A percentile compares a stretch with the other conserved stretches of the same genome.
Conservation (phyloP, 257 asterid species). For the Solanum peruvianum region DNA sequence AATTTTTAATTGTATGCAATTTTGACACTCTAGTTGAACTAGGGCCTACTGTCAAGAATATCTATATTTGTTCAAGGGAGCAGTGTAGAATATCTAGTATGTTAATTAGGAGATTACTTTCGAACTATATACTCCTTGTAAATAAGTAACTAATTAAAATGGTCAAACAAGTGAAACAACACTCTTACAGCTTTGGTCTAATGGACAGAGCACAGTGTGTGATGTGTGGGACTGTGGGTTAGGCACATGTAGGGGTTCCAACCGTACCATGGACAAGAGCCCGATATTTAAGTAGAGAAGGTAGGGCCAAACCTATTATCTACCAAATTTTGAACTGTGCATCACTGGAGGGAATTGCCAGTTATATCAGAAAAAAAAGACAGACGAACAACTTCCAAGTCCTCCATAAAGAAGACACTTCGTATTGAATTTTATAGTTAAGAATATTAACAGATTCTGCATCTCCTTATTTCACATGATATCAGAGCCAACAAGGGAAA, state of each 20-base stretch:
- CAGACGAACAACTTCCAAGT: neutral
- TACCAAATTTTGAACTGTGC: neutral
- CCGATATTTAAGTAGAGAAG: neutral
- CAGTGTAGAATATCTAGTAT: neutral
- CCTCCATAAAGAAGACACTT: neutral
- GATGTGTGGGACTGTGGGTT: neutral
- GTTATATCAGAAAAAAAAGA: neutral
- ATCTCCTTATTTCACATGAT: neutral
- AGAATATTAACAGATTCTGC: neutral
- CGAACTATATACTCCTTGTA: neutral
- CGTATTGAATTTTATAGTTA: neutral
- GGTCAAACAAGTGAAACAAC: neutral
- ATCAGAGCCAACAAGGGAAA: neutral
- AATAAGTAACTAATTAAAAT: neutral
- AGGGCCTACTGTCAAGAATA: neutral
- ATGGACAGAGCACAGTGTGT: neutral
- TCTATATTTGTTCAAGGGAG: neutral
- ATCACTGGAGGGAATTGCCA: neutral
- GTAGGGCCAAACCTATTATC: neutral
- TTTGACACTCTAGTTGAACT: neutral
- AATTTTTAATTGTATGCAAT: neutral
- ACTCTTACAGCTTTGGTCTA: neutral
- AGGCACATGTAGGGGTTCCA: neutral
- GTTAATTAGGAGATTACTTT: neutral
- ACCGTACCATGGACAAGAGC: neutral